phyloP scores from a whole-genome alignment of 1,139 yeast species.

The Debaryomycetaceae sp. region DNA sequence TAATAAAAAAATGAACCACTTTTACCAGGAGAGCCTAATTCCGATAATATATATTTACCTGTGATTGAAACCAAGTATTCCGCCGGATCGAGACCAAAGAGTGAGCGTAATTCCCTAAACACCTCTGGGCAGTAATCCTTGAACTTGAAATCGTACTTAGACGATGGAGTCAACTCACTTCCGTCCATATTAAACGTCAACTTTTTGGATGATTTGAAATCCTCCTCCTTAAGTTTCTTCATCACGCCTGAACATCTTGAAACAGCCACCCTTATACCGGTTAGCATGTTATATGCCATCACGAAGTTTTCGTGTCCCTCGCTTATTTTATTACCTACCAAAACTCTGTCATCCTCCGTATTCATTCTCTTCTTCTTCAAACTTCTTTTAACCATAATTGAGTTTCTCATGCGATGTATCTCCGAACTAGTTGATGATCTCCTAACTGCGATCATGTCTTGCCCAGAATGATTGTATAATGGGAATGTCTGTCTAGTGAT shows the following conservation, averaged over 20 bases:
- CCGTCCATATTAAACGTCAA: slow-evolving; percentile 86
- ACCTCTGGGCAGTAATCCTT: slow-evolving; percentile 96
- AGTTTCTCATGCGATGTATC: slow-evolving; percentile 40
- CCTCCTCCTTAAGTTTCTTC: slow-evolving; percentile 65
- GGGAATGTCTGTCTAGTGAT: slow-evolving; percentile 20
- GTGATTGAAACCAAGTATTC: slow-evolving; percentile 91
- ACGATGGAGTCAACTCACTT: slow-evolving; percentile 84
- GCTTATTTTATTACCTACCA: slow-evolving; percentile 77
- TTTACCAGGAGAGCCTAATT: slow-evolving; percentile 94
- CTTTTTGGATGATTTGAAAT: slow-evolving; percentile 70
- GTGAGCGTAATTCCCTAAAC: slow-evolving; percentile 74
- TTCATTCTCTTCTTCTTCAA: slow-evolving; percentile 37
- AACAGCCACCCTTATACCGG: slow-evolving; percentile 94
- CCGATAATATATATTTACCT: slow-evolving; percentile 87
- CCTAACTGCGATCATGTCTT: neutral
- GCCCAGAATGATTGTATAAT: slow-evolving; percentile 7
- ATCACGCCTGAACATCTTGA: slow-evolving; percentile 87
- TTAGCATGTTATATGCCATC: slow-evolving; percentile 94
- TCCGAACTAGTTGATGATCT: slow-evolving; percentile 33
- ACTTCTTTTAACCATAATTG: slow-evolving; percentile 41
- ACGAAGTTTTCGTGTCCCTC: slow-evolving; percentile 94
- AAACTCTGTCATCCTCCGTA: slow-evolving; percentile 53
- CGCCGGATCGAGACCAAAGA: slow-evolving; percentile 90
- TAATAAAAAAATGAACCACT: slow-evolving; percentile 95
- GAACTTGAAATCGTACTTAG: slow-evolving; percentile 93